These are phyloP conservation scores for Rubia peregrina DNA, from an alignment of 305 asterid species.

Conservation along the genomic window DNA sequence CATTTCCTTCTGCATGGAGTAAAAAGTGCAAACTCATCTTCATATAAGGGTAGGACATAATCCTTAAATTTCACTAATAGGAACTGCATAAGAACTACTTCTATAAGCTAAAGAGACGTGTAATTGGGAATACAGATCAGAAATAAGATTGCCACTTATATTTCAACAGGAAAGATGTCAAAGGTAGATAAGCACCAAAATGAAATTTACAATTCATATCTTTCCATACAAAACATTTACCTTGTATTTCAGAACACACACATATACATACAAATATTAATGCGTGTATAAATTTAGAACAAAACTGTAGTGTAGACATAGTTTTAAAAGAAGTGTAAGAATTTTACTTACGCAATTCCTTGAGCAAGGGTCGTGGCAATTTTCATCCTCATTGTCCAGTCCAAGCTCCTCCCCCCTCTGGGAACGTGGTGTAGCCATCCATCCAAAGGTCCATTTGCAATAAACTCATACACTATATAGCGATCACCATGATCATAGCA, in stretches of 20 bases:
- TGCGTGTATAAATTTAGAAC: neutral
- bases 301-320: neutral
- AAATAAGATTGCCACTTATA: neutral
- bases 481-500: conserved; percentile 95
- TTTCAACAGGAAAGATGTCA: neutral
- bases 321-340: neutral
- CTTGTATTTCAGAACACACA: neutral
- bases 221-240: neutral
- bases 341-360: conserved; percentile 84
- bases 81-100: neutral
- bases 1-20: neutral
- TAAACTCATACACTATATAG: conserved; percentile 79
- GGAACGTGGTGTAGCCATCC: conserved; percentile 95
- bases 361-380: conserved; percentile 95
- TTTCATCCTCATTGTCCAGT: conserved; percentile 93
- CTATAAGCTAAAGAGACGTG: neutral
- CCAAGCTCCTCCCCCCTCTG: conserved; percentile 88
- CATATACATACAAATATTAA: neutral
- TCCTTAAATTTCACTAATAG: neutral
- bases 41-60: neutral
- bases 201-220: neutral
- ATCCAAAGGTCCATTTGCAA: conserved; percentile 79
- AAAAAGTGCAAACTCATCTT: neutral
- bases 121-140: neutral
- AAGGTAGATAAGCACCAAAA: neutral